Conservation (phyloP, 2,329 filamentous ascomycete genomes). For the Geosmithia morbida region DNA sequence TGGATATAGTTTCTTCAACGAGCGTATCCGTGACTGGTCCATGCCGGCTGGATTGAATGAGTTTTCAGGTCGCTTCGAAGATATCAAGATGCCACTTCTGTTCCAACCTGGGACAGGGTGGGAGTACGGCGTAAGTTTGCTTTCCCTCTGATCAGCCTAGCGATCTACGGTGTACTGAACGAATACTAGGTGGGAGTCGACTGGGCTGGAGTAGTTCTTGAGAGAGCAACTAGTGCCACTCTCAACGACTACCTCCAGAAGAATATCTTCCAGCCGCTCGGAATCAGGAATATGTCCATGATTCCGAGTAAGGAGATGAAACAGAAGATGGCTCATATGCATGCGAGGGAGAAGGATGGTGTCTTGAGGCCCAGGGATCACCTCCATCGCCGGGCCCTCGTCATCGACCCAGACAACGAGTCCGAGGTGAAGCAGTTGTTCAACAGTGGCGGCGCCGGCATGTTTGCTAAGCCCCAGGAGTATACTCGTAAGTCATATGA, state of each 20-base stretch:
- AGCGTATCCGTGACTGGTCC: slow-evolving; percentile 28
- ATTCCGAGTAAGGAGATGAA: slow-evolving; percentile 40
- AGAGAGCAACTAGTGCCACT: slow-evolving; percentile 24
- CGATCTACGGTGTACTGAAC: background rate
- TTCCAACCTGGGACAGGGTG: slow-evolving; percentile 49
- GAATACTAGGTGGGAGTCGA: slow-evolving; percentile 29
- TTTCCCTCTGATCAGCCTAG: background rate
- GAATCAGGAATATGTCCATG: slow-evolving; percentile 36
- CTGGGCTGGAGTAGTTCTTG: slow-evolving; percentile 36
- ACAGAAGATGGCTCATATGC: slow-evolving; percentile 39
- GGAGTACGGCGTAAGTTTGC: slow-evolving; percentile 38
- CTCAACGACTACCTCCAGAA: slow-evolving; percentile 34
- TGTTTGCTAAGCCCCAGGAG: slow-evolving; percentile 44
- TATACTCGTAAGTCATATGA: slow-evolving; percentile 33
- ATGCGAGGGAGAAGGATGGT: slow-evolving; percentile 31
- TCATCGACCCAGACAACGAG: slow-evolving; percentile 27
- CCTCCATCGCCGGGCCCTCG: slow-evolving; percentile 24
- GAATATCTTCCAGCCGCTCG: slow-evolving; percentile 31
- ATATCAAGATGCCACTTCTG: slow-evolving; percentile 37
- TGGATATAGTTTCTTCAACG: slow-evolving; percentile 40
- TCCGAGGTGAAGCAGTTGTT: slow-evolving; percentile 22
- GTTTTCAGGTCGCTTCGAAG: slow-evolving; percentile 36
- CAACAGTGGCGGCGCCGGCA: slow-evolving; percentile 47
- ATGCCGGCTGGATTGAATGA: slow-evolving; percentile 40
- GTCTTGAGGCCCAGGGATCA: slow-evolving; percentile 30